Conservation (phyloP, 148 eudicot genomes). For the Silene conica region DNA sequence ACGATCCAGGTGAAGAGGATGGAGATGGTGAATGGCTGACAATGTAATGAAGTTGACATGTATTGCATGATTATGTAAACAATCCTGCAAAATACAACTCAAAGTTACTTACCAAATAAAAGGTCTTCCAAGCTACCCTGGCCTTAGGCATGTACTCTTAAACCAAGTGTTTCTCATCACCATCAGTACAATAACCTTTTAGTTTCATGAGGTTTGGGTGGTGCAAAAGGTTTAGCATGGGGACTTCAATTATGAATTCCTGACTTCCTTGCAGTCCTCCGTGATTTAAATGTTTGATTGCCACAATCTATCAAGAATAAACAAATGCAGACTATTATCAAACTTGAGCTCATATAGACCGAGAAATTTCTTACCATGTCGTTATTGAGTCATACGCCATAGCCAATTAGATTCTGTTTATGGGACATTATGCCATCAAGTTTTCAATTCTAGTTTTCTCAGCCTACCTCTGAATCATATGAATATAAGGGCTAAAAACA, state of each 20-base stretch:
- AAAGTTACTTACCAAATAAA: conserved; percentile 37
- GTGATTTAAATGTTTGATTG: conserved; percentile 41
- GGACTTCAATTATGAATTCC: conserved; percentile 49
- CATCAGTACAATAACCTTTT: conserved; percentile 45
- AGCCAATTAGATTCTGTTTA: too few relatives aligned
- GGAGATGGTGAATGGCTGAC: too few relatives aligned
- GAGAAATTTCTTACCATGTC: neutral
- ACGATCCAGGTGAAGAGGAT: too few relatives aligned
- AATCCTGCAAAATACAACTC: neutral
- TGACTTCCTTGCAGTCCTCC: conserved; percentile 44
- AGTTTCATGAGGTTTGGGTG: conserved; percentile 45
- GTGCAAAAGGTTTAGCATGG: conserved; percentile 45
- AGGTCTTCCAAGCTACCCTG: conserved; percentile 49
- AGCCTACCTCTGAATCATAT: neutral
- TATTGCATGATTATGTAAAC: neutral
- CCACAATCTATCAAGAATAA: conserved; percentile 36
- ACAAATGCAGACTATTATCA: conserved; percentile 16
- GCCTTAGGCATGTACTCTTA: conserved; percentile 51
- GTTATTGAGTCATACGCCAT: too few relatives aligned
- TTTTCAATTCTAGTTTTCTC: too few relatives aligned
- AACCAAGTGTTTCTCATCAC: conserved; percentile 44
- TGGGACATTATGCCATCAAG: too few relatives aligned
- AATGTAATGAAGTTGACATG: too few relatives aligned
- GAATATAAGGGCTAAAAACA: neutral
- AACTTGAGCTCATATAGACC: conserved; percentile 4